A percentile compares a stretch with the other conserved stretches of the same genome.
phyloP scores from a whole-genome alignment of 495 filamentous ascomycete species.

The Hypoxylon intermedium region DNA sequence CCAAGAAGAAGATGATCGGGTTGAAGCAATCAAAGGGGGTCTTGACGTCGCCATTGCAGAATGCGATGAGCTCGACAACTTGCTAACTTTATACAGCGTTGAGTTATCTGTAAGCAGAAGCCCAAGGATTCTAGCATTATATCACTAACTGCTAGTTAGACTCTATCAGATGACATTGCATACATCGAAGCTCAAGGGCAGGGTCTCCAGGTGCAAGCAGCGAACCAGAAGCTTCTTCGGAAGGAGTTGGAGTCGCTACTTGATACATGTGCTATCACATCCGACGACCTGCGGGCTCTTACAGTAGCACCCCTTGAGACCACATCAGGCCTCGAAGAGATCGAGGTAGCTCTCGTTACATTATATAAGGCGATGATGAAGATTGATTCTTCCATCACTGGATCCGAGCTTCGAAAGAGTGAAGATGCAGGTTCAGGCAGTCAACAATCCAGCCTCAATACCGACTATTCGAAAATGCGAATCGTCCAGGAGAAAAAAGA shows the following conservation, averaged over 20 bases:
- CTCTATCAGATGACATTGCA: slow-evolving; percentile 90
- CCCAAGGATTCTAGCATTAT: neutral
- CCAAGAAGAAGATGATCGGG: slow-evolving; percentile 87
- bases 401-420: slow-evolving; percentile 58
- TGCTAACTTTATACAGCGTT: slow-evolving; percentile 91
- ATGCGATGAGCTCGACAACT: slow-evolving; percentile 92
- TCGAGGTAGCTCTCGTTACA: slow-evolving; percentile 77
- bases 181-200: slow-evolving; percentile 98
- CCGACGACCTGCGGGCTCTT: slow-evolving; percentile 73
- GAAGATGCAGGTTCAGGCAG: slow-evolving; percentile 56
- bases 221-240: slow-evolving; percentile 93
- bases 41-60: slow-evolving; percentile 89
- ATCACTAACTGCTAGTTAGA: slow-evolving; percentile 64
- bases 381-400: slow-evolving; percentile 80
- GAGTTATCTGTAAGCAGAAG: slow-evolving; percentile 79
- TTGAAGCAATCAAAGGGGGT: slow-evolving; percentile 79
- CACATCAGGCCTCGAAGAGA: slow-evolving; percentile 70
- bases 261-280: slow-evolving; percentile 84
- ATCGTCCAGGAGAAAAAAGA: slow-evolving; percentile 94
- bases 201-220: slow-evolving; percentile 93
- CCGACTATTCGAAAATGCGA: slow-evolving; percentile 87
- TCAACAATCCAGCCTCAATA: slow-evolving; percentile 66
- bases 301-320: slow-evolving; percentile 76
- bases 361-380: slow-evolving; percentile 94
- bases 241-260: slow-evolving; percentile 83